A percentile compares a stretch with the other conserved stretches of the same genome.
Evolutionary conservation across 169 alveolate genomes (phyloP).

Genomic region (Plasmodium reichenowi): DNA sequence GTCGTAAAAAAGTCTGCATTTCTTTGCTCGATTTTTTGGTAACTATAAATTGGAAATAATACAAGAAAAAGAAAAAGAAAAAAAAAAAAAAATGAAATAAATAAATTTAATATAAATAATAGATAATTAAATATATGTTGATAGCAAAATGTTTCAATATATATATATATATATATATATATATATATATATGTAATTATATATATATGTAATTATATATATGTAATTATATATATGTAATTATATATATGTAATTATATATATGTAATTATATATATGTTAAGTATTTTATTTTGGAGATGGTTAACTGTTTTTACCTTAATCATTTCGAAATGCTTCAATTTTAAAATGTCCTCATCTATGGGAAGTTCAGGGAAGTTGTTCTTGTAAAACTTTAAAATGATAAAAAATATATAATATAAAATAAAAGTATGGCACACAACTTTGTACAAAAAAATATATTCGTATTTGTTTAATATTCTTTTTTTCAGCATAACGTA

Average conservation of each 20-base stretch:
- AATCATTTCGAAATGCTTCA: slow-evolving; percentile 39
- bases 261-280: too few species aligned
- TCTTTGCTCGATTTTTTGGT: slow-evolving; percentile 67
- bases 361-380: slow-evolving; percentile 29
- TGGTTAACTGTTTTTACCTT: slow-evolving; percentile 12
- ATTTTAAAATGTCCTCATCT: slow-evolving; percentile 38
- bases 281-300: background rate
- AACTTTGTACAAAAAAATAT: background rate
- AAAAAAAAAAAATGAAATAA: background rate
- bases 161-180: too few species aligned
- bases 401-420: background rate
- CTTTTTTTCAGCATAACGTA: too few species aligned
- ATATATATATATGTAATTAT: too few species aligned
- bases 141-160: too few species aligned
- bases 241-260: too few species aligned
- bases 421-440: background rate
- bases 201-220: too few species aligned
- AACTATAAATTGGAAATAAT: slow-evolving; percentile 12
- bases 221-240: too few species aligned
- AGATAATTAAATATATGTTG: too few species aligned
- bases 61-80: slow-evolving; percentile 1
- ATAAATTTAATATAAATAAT: too few species aligned
- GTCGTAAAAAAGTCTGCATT: slow-evolving; percentile 65
- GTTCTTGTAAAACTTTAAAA: slow-evolving; percentile 43
- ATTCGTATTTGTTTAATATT: background rate